Base-by-base conservation (phyloP, 768 basidiomycete species). In the Suillus bovinus region DNA sequence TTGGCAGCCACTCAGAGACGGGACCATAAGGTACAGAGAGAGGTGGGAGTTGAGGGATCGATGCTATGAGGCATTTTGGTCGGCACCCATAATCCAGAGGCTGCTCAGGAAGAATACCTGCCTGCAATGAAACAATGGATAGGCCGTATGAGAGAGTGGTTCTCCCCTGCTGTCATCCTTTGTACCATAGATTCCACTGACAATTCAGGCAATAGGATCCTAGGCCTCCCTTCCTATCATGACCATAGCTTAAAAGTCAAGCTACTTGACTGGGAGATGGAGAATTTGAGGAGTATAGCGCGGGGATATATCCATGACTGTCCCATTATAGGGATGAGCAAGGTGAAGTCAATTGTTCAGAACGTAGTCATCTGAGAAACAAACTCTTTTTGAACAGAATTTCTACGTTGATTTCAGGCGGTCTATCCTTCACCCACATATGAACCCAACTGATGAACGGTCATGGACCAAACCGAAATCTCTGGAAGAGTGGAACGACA, bases 261-360 rank as follows among this genome's bases (percentile, higher is more conserved):
- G 34, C 20, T 68, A 34, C 52, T n/a, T 0, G 14, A 63, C 3
- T 67, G 61, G 61, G 64, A 68, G 17, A 49, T 38, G 52, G 17
- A 24, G 0, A 2, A 22, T 0, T 16, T 68, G 0, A 13, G 38
- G 4, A 17, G 0, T 1, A 57, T 64, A 1, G 58, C 59, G 63
- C 24, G 74, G 63, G 52, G 20, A 42, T 42, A 42, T 10, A 4
- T 42, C 0, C 6, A 42, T 8, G 41, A 42, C 20, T 42, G 41
- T 20, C 41, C 41, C 8, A 42, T 42, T 42, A 17, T 42, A 8
- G 41, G 41, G 41, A 42, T 42, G 41, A 42, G 41, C 41, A 42
- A 42, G 41, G 41, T 42, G 41, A 42, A 20, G 20, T 20, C 8
- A 20, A 42, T 8, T 42, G 17, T 42, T 42, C 16, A 4, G 13